These are phyloP conservation scores for Monilinia fructicola DNA, from an alignment of 2,329 filamentous ascomycete genomes.

Conservation along the genomic window DNA sequence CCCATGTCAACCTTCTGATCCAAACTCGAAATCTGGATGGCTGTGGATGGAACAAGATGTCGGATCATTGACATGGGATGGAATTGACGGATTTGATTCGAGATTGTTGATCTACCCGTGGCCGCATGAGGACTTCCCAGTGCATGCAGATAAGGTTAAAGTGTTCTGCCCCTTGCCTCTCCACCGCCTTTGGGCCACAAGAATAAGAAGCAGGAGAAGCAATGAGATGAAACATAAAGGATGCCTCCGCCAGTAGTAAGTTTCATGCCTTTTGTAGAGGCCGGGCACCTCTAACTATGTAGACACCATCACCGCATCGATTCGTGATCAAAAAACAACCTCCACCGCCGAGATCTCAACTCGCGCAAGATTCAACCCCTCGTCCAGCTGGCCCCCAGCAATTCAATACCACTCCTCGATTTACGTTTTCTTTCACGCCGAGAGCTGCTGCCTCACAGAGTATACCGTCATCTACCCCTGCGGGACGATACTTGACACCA, in stretches of 20 bases:
- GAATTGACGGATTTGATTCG: not conserved
- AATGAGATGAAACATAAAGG: constrained; percentile 13
- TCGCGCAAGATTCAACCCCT: constrained; percentile 33
- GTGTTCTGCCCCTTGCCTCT: not conserved
- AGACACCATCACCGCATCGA: constrained; percentile 44
- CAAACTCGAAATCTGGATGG: not conserved
- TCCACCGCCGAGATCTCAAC: constrained; percentile 29
- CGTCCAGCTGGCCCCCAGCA: constrained; percentile 33
- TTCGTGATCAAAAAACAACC: constrained; percentile 40
- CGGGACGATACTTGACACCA: constrained; percentile 36
- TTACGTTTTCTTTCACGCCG: constrained; percentile 39
- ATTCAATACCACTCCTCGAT: constrained; percentile 41
- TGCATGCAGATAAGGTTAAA: not conserved
- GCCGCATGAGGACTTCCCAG: too few relatives aligned
- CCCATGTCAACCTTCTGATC: not conserved
- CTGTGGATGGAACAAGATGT: not conserved
- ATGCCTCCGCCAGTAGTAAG: constrained; percentile 42
- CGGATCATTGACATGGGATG: not conserved
- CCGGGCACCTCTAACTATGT: not conserved
- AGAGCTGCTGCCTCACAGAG: constrained; percentile 32
- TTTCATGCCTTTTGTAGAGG: not conserved
- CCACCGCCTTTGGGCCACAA: not conserved
- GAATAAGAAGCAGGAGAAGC: constrained; percentile 6
- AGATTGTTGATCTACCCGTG: not conserved
- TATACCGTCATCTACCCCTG: constrained; percentile 33